These are phyloP conservation scores for Phytophthora litchii DNA, from an alignment of 352 stramenopile species.

Conservation along the genomic window DNA sequence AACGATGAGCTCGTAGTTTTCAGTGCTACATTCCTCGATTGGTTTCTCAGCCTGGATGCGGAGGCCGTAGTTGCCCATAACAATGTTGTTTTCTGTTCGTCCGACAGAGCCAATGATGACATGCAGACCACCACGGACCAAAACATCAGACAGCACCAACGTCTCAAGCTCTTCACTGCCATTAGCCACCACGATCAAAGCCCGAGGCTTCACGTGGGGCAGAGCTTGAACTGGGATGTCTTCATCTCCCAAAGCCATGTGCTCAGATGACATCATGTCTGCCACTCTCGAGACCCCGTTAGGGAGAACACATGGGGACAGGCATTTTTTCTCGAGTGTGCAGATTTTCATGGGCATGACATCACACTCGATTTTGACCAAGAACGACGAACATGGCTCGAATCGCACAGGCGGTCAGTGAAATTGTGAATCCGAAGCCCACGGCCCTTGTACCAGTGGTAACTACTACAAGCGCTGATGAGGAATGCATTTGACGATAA, in stretches of 20 bases:
- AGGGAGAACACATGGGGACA: not conserved
- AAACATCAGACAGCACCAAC: slow-evolving; percentile 64
- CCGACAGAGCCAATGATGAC: slow-evolving; percentile 63
- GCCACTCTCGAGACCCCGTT: slow-evolving; percentile 17
- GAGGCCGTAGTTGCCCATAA: slow-evolving; percentile 66
- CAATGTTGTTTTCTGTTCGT: slow-evolving; percentile 59
- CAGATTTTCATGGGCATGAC: too few species aligned
- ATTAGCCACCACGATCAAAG: slow-evolving; percentile 64
- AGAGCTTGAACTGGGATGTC: slow-evolving; percentile 28
- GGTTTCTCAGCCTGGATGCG: slow-evolving; percentile 65
- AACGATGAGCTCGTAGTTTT: slow-evolving; percentile 72
- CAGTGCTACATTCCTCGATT: slow-evolving; percentile 72
- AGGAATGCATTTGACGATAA: not conserved
- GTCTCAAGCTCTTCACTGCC: slow-evolving; percentile 75
- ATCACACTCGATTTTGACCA: slow-evolving; percentile 6
- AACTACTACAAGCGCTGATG: slow-evolving; percentile 14
- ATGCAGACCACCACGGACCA: slow-evolving; percentile 61
- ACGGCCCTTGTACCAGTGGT: slow-evolving; percentile 72
- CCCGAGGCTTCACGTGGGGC: slow-evolving; percentile 58
- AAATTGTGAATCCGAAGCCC: slow-evolving; percentile 69
- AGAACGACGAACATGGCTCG: slow-evolving; percentile 42
- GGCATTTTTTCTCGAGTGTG: too few species aligned
- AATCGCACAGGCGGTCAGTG: slow-evolving; percentile 52
- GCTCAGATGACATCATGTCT: slow-evolving; percentile 36
- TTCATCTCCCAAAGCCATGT: slow-evolving; percentile 29